Conservation (phyloP, 345 rosid genomes). For the Populus ilicifolia region DNA sequence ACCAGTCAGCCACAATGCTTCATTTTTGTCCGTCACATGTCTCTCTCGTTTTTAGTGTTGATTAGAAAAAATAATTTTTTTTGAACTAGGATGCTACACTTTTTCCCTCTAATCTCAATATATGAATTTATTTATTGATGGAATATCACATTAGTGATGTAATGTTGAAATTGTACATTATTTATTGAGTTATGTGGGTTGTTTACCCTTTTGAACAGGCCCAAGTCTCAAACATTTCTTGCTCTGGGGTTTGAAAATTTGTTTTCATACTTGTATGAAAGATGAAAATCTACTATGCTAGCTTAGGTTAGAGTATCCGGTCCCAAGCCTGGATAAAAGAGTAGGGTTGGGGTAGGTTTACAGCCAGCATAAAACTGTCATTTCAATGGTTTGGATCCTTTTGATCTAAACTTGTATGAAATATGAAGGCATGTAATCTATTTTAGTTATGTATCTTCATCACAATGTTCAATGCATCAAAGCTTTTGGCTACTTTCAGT, state of each 20-base stretch:
- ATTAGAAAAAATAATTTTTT: background rate
- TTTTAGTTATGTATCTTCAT: background rate
- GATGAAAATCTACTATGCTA: too few species aligned
- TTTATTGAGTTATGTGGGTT: background rate
- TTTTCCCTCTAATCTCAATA: background rate
- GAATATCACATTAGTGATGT: background rate
- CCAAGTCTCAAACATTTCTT: too few species aligned
- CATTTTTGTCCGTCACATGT: too few species aligned
- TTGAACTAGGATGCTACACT: background rate
- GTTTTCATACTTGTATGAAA: too few species aligned
- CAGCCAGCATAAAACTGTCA: too few species aligned
- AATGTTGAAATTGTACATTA: too few species aligned
- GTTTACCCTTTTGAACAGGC: background rate
- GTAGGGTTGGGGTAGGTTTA: too few species aligned
- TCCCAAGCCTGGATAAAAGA: too few species aligned
- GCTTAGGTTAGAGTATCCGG: too few species aligned
- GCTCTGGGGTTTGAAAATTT: too few species aligned
- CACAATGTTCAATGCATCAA: background rate
- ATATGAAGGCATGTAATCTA: background rate
- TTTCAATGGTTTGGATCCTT: too few species aligned
- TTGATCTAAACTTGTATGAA: too few species aligned
- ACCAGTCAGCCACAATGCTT: background rate
- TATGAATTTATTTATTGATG: background rate
- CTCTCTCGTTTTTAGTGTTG: background rate
- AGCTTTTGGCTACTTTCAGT: slow-evolving; percentile 40